Conservation (phyloP, 257 asterid genomes). For the Solanum verrucosum region DNA sequence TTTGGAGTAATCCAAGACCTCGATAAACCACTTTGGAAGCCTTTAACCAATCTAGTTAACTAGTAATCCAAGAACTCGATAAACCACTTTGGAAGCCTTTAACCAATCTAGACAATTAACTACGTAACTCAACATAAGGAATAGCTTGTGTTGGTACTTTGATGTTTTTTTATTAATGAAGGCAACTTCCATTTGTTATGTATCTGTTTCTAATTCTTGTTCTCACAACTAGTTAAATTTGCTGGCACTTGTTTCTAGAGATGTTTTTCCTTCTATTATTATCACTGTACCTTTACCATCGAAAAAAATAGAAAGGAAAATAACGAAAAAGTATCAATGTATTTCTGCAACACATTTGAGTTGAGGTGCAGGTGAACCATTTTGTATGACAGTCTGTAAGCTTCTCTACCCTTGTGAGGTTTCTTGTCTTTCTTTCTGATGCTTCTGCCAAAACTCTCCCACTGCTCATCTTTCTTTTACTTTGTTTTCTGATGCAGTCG, state of each 20-base stretch:
- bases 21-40: neutral
- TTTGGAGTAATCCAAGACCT: neutral
- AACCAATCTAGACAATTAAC: neutral
- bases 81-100: neutral
- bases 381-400: neutral
- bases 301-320: neutral
- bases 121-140: neutral
- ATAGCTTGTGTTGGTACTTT: neutral
- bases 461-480: constrained; percentile 8
- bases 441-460: neutral
- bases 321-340: neutral
- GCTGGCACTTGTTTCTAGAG: neutral
- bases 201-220: neutral
- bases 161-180: neutral
- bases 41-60: neutral
- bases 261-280: neutral
- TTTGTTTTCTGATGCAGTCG: constrained; percentile 60
- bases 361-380: neutral
- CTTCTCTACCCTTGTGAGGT: neutral
- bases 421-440: neutral
- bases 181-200: neutral
- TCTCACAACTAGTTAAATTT: neutral
- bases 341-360: neutral
- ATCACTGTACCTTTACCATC: neutral
- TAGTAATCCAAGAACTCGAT: neutral